These are phyloP conservation scores for Taphrina deformans DNA, from an alignment of 1,139 yeast species.

Conservation along the genomic window DNA sequence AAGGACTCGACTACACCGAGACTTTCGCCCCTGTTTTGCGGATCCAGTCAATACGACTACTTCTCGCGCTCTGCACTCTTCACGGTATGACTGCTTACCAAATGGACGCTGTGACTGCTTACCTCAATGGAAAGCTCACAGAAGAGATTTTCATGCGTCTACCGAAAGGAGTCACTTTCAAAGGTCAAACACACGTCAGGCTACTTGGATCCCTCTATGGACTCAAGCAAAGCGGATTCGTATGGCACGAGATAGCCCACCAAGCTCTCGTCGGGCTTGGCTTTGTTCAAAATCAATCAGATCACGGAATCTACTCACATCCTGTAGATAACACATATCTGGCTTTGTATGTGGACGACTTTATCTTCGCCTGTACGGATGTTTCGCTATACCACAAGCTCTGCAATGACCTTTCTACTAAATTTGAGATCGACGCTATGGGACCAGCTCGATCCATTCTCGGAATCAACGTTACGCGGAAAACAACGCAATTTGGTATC, in stretches of 20 bases:
- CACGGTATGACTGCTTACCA: background rate
- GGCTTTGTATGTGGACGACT: background rate
- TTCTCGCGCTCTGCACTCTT: background rate
- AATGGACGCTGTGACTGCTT: constrained; percentile 3
- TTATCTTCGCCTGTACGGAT: background rate
- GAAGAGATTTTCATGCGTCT: background rate
- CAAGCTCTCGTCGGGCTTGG: background rate
- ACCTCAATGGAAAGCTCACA: background rate
- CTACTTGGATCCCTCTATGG: background rate
- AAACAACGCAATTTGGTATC: background rate
- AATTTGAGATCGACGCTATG: background rate
- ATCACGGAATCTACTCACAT: constrained; percentile 10
- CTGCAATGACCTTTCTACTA: background rate
- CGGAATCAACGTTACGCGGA: background rate
- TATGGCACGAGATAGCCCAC: constrained; percentile 13
- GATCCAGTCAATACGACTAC: background rate
- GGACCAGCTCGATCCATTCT: background rate
- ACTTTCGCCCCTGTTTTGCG: background rate
- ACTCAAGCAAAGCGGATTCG: constrained; percentile 18
- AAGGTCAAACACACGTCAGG: background rate
- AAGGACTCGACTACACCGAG: constrained; percentile 8
- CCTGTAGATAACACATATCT: background rate
- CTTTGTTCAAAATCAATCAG: background rate
- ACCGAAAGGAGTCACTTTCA: background rate
- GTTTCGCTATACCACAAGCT: background rate